A percentile compares a stretch with the other conserved stretches of the same genome.
Evolutionary conservation across 768 basidiomycete genomes (phyloP).

Genomic region (Pleurotus cornucopiae): DNA sequence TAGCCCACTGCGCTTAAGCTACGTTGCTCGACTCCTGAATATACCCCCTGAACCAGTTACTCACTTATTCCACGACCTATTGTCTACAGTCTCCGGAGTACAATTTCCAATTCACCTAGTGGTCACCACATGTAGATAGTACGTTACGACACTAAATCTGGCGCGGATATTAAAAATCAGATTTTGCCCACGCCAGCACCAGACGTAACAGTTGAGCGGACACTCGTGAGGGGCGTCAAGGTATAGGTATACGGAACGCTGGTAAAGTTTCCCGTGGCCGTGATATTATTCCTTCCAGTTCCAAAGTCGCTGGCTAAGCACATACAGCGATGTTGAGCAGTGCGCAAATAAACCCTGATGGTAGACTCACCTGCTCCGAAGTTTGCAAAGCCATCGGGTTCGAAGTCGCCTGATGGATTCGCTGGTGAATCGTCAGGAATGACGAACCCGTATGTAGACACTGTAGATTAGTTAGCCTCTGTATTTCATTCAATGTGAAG

Average conservation of each 20-base stretch:
- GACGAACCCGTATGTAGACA: slow-evolving; percentile 20
- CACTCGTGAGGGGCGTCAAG: slow-evolving; percentile 15
- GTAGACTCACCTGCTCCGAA: slow-evolving; percentile 14
- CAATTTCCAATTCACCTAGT: too few species aligned
- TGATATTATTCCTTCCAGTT: slow-evolving; percentile 17
- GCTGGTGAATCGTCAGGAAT: slow-evolving; percentile 20
- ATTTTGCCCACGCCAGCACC: slow-evolving; percentile 18
- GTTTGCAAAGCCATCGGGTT: slow-evolving; percentile 18
- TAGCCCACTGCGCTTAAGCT: too few species aligned
- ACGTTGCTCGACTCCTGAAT: too few species aligned
- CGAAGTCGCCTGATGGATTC: slow-evolving; percentile 17
- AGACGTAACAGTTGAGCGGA: slow-evolving; percentile 13
- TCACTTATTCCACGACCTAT: too few species aligned
- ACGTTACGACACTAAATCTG: too few species aligned
- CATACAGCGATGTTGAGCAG: background rate
- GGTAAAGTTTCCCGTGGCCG: slow-evolving; percentile 17
- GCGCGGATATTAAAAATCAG: background rate
- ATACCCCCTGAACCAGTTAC: too few species aligned
- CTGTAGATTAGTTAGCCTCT: background rate
- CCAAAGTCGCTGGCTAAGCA: slow-evolving; percentile 16
- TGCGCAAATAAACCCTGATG: background rate
- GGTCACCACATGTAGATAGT: too few species aligned
- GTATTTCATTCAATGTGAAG: background rate
- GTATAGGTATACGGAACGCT: slow-evolving; percentile 17
- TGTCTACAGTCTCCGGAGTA: too few species aligned